Evolutionary conservation across 2,329 filamentous ascomycete genomes (phyloP), one percentile per base, ranked within the genome.

Genomic region (Pseudovirgaria hyperparasitica): DNA sequence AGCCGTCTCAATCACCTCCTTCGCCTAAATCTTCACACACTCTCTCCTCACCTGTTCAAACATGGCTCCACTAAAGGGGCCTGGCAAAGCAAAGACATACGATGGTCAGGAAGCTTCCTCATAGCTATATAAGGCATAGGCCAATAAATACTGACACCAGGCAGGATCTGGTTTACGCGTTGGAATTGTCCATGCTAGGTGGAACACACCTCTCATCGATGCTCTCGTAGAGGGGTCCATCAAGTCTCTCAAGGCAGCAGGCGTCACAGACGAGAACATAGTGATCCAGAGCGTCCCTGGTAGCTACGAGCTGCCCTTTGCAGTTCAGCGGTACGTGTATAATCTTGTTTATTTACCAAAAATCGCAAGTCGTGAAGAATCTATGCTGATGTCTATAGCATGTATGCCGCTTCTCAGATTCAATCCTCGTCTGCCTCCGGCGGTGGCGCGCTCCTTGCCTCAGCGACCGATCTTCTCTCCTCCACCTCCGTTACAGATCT

Each of bases 101-200:
- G 68, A 75, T 47, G 71, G 70, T 70, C 48, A 40, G 55, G n/a
- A 16, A 16, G 11, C 25, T 12, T 18, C 25, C 16, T 26, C 11
- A 16, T n/a, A 10, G 22, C 21, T 21, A n/a, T 15, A 19, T 16
- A 25, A 10, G 22, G n/a, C 20, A 16, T 13, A 23, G 19, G 72
- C 45, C 12, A 18, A 9, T 21, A 27, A 15, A 16, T 23, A 9
- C 19, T 20, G 8, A 9, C n/a, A 16, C 8, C 10, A 7, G 3
- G 12, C 26, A 65, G 61, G 62, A 40, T 59, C 58, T 7, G 65
- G 63, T 46, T 72, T 98, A 38, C 82, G 90, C 50, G 77, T 98
- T 51, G 87, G 81, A 50, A 96, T 98, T 50, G 72, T 98, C 32
- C 90, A 96, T 61, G 87, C 87, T 32, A 76, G 90, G 46, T 98